Base-by-base conservation (phyloP, 108 stramenopile genomes). In the Parietichytrium sp. region DNA sequence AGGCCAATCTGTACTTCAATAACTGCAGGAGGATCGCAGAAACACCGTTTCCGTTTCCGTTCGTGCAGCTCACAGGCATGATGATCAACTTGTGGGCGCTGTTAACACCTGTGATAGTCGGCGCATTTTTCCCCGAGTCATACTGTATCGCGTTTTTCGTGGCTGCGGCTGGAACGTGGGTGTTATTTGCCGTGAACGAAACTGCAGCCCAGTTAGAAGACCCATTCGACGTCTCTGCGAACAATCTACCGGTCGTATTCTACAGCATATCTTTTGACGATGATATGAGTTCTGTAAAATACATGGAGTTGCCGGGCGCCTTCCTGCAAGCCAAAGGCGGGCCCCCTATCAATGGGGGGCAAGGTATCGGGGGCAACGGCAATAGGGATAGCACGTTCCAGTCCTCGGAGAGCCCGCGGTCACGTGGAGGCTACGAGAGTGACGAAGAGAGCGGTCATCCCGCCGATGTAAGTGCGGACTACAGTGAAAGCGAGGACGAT, bases 21-120 rank as follows among this genome's bases (percentile, higher is more conserved):
- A 72, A 25, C 6, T 33, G 20, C 20, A 33, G 61, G 3, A 33
- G 61, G 20, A 72, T 72, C 3, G 33, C 61, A 72, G 61, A 72
- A 20, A 72, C 61, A 33, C 61, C 61, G 61, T 72, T 72, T 20
- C 61, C 61, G 38, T 72, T 72, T 72, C 61, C 61, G 23, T 72
- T 72, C 25, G 61, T 72, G 38, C 61, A 72, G 61, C 61, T 72
- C 13, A 72, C 61, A 6, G 45, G 61, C 42, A 25, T 72, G 1
- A 72, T 72, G 61, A 72, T 72, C 42, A 33, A 72, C 33, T 45
- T 45, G 20, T 72, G 61, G 61, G 61, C 61, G 7, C 36, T 72
- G 13, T 42, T 72, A n/a, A 72, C 61, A 23, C 61, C 61, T 0
- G 45, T 72, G 10, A 25, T 72, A 33, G 3, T 25, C 15, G 61